A percentile compares a stretch with the other conserved stretches of the same genome.
Evolutionary conservation across 1,284 basidiomycete genomes (phyloP).

Genomic region (Inonotus hispidus): DNA sequence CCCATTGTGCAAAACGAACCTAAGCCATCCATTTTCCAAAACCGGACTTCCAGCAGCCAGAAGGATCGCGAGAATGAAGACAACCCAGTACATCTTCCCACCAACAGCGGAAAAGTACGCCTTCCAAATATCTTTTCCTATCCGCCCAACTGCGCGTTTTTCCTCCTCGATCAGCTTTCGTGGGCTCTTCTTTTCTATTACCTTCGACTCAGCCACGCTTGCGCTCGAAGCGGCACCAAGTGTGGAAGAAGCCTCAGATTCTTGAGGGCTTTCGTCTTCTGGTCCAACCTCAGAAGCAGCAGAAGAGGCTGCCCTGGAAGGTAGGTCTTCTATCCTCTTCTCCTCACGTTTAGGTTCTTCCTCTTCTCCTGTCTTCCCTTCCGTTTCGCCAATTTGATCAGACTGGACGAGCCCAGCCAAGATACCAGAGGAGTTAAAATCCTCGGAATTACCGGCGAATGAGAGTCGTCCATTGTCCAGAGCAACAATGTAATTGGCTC

Average conservation of each 20-base stretch:
- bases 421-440: slow-evolving; percentile 63
- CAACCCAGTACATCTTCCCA: slow-evolving; percentile 60
- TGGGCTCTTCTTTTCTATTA: slow-evolving; percentile 59
- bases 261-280: slow-evolving; percentile 25
- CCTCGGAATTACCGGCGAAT: slow-evolving; percentile 64
- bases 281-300: slow-evolving; percentile 22
- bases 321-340: slow-evolving; percentile 29
- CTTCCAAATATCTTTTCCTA: slow-evolving; percentile 74
- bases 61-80: slow-evolving; percentile 55
- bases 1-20: slow-evolving; percentile 33
- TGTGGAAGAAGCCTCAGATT: slow-evolving; percentile 25
- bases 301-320: slow-evolving; percentile 22
- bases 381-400: slow-evolving; percentile 33
- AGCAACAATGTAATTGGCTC: slow-evolving; percentile 69
- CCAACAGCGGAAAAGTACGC: slow-evolving; percentile 76
- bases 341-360: slow-evolving; percentile 33
- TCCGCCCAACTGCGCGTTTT: slow-evolving; percentile 79
- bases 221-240: slow-evolving; percentile 24
- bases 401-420: slow-evolving; percentile 67
- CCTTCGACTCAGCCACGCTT: slow-evolving; percentile 34
- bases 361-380: slow-evolving; percentile 33
- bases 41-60: slow-evolving; percentile 72
- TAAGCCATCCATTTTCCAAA: slow-evolving; percentile 79
- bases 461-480: slow-evolving; percentile 83
- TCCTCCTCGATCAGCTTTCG: slow-evolving; percentile 91